Evolutionary conservation across 805 yeast genomes (phyloP), one percentile per base, ranked within the genome.

Genomic region (Candida vartiovaarae): DNA sequence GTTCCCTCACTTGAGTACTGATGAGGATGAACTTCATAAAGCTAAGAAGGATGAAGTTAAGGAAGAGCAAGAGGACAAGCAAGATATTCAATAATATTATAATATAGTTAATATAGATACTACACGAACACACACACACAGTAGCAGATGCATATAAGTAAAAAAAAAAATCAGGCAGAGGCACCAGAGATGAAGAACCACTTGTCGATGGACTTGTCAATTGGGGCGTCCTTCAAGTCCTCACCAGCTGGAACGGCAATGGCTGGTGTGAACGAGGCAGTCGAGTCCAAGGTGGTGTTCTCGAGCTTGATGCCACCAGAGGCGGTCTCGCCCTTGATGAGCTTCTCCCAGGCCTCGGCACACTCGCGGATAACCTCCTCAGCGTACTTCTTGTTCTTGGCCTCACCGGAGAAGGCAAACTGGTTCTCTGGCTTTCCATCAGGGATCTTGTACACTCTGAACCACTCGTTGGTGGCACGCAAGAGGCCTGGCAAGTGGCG

Each of bases 171-270:
- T 44, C 48, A 71, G 59, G 73, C 72, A 52, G 78, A 72, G 51
- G 84, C 81, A 71, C 91, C 93, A 48, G 91, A 87, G 64, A 91
- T 91, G 81, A 80, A 91, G 79, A 93, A 91, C 99, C 99, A 91
- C 74, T 91, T 91, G 78, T 91, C 98, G 65, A 91, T 73, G 44
- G 96, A 87, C 71, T 85, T 80, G 75, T 91, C 99, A 66, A 93
- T 87, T 68, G 96, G 95, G 52, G 95, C 96, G 64, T 90, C 89
- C 52, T 90, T 76, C 54, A 71, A 66, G 53, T 84, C 78, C 56
- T 77, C 59, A 58, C 86, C 95, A 46, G 76, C 75, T 56, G 96
- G 95, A 46, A 87, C 63, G 42, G 67, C 68, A 44, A 67, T 65
- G 43, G 74, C 53, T 43, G 75, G 72, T 37, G 75, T 58, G 72